phyloP scores from a whole-genome alignment of 176 grass and related monocot species.

The Typha latifolia region DNA sequence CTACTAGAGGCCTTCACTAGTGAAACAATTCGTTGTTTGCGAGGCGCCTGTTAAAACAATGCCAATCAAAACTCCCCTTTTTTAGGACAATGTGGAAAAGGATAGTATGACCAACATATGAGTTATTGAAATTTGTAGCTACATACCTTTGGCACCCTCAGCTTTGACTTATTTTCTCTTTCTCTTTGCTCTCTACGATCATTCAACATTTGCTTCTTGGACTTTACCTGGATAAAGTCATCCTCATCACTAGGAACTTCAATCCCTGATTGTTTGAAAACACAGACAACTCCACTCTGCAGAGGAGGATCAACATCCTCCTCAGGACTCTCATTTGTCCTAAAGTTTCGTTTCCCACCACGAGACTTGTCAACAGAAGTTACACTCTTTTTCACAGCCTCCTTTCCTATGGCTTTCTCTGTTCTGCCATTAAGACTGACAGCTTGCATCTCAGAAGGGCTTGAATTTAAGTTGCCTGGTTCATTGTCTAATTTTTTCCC shows the following conservation, averaged over 20 bases:
- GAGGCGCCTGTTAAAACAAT: constrained; percentile 34
- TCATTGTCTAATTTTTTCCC: constrained; percentile 39
- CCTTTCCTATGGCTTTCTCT: constrained; percentile 32
- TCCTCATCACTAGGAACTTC: constrained; percentile 87
- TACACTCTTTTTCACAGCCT: constrained; percentile 1
- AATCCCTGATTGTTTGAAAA: constrained; percentile 81
- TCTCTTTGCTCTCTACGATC: constrained; percentile 87
- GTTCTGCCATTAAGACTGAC: constrained; percentile 27
- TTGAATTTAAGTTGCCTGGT: constrained; percentile 25
- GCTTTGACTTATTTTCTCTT: constrained; percentile 87
- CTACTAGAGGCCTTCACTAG: constrained; percentile 30
- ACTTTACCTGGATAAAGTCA: constrained; percentile 99
- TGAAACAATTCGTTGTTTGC: constrained; percentile 44
- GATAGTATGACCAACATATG: constrained; percentile 3
- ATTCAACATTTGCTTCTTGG: constrained; percentile 90
- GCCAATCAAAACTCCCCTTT: background rate
- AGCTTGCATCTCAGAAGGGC: constrained; percentile 25
- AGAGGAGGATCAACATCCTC: constrained; percentile 39
- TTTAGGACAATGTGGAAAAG: constrained; percentile 13
- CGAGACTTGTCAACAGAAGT: constrained; percentile 28
- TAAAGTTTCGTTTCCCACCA: constrained; percentile 34
- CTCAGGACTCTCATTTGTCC: constrained; percentile 22
- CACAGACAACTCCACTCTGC: constrained; percentile 53
- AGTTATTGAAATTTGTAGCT: constrained; percentile 10
- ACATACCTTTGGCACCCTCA: constrained; percentile 68